These are phyloP conservation scores for Penicillium turbatum DNA, from an alignment of 495 filamentous ascomycete genomes.

Conservation along the genomic window DNA sequence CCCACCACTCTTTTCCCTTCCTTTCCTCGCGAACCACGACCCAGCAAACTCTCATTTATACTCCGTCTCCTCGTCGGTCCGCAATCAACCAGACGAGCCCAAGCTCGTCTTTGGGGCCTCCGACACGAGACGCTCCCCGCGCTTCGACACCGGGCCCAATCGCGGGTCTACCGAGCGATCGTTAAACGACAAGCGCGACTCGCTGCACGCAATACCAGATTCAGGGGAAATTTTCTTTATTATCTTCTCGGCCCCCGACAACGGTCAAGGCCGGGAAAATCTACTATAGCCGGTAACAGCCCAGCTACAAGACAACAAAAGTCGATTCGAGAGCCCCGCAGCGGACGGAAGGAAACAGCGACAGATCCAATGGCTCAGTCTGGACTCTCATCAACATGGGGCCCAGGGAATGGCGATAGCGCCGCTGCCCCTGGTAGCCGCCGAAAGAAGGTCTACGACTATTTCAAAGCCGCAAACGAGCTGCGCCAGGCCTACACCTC, in stretches of 20 bases:
- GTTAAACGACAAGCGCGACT: slow-evolving; percentile 57
- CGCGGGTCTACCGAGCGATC: slow-evolving; percentile 69
- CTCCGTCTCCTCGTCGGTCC: slow-evolving; percentile 53
- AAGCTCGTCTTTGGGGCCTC: slow-evolving; percentile 59
- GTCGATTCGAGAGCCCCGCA: slow-evolving; percentile 13
- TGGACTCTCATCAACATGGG: slow-evolving; percentile 33
- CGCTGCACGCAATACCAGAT: slow-evolving; percentile 28
- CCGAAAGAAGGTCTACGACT: slow-evolving; percentile 77
- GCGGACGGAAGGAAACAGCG: slow-evolving; percentile 27
- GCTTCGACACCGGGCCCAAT: slow-evolving; percentile 64
- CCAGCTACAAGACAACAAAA: slow-evolving; percentile 9
- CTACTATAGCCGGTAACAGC: not conserved
- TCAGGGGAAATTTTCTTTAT: slow-evolving; percentile 44
- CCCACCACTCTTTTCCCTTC: slow-evolving; percentile 17
- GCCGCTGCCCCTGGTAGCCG: slow-evolving; percentile 66
- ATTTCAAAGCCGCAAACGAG: slow-evolving; percentile 85
- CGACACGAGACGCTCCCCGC: slow-evolving; percentile 69
- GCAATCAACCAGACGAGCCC: slow-evolving; percentile 52
- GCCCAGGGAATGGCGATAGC: slow-evolving; percentile 29
- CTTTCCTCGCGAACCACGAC: slow-evolving; percentile 16
- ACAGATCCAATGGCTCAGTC: slow-evolving; percentile 39
- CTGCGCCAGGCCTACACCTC: slow-evolving; percentile 75
- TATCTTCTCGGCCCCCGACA: slow-evolving; percentile 45
- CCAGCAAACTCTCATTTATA: slow-evolving; percentile 25
- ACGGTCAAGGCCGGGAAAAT: slow-evolving; percentile 33